Percentiles rank a stretch among this genome's conserved stretches.
phyloP scores from a whole-genome alignment of 169 alveolate genomes.

The Hammondia hammondi region DNA sequence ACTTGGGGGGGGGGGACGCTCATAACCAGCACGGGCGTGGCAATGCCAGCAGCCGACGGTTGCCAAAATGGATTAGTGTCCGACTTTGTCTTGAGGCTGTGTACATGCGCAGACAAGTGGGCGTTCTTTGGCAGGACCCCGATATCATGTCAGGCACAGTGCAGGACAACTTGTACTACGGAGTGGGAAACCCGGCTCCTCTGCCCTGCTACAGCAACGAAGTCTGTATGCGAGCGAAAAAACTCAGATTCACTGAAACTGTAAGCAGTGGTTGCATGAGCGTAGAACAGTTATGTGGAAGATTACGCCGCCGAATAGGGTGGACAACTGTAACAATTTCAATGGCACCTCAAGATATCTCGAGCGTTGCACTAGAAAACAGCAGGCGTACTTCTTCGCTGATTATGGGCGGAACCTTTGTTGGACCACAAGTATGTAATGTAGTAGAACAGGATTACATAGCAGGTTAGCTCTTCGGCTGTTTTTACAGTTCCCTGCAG shows the following conservation, averaged over 20 bases:
- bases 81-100: not conserved
- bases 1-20: too few relatives aligned
- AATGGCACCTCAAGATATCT: too few relatives aligned
- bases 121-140: not conserved
- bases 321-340: too few relatives aligned
- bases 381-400: too few relatives aligned
- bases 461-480: not conserved
- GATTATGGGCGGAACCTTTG: too few relatives aligned
- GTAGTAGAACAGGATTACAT: too few relatives aligned
- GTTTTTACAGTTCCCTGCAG: not conserved
- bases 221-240: not conserved
- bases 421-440: too few relatives aligned
- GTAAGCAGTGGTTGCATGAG: not conserved
- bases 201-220: not conserved
- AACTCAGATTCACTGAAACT: not conserved
- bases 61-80: not conserved
- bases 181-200: not conserved
- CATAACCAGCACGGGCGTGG: too few relatives aligned
- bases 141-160: not conserved
- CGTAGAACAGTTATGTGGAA: not conserved
- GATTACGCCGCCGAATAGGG: not conserved
- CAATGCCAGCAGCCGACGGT: not conserved
- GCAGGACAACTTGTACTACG: not conserved
- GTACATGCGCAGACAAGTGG: not conserved
- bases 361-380: too few relatives aligned